Conservation (phyloP, 148 eudicot species). For the Vaccinium macrocarpon region DNA sequence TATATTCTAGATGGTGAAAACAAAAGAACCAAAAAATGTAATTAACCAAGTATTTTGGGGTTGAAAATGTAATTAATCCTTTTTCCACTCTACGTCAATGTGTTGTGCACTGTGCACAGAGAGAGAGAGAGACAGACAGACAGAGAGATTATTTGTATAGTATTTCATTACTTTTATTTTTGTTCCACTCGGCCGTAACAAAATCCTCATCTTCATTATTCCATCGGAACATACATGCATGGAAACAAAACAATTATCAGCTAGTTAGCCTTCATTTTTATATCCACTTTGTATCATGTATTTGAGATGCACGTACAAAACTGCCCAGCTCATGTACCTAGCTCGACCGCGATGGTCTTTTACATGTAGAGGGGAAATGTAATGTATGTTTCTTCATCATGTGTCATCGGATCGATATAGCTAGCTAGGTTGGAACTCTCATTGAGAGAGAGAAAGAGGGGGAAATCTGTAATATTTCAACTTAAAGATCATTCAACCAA, state of each 20-base stretch:
- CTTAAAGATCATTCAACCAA: conserved; percentile 54
- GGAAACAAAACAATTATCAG: background rate
- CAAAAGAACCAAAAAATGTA: background rate
- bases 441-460: conserved; percentile 9
- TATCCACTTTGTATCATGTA: background rate
- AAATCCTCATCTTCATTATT: conserved; percentile 8
- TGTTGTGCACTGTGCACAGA: too few species aligned
- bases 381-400: too few species aligned
- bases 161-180: too few species aligned
- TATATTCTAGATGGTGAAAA: background rate
- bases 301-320: background rate
- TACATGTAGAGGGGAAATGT: background rate
- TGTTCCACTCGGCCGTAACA: background rate
- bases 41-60: background rate
- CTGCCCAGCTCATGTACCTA: background rate
- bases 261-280: conserved; percentile 11
- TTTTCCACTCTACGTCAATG: too few species aligned
- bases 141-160: too few species aligned
- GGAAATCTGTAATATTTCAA: conserved; percentile 18
- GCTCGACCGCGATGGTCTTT: background rate
- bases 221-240: conserved; percentile 3
- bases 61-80: background rate
- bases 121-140: too few species aligned
- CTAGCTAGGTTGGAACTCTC: background rate
- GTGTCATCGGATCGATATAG: too few species aligned